These are phyloP conservation scores for Calonectria pseudoturangicola DNA, from an alignment of 2,329 filamentous ascomycete genomes.

Conservation along the genomic window DNA sequence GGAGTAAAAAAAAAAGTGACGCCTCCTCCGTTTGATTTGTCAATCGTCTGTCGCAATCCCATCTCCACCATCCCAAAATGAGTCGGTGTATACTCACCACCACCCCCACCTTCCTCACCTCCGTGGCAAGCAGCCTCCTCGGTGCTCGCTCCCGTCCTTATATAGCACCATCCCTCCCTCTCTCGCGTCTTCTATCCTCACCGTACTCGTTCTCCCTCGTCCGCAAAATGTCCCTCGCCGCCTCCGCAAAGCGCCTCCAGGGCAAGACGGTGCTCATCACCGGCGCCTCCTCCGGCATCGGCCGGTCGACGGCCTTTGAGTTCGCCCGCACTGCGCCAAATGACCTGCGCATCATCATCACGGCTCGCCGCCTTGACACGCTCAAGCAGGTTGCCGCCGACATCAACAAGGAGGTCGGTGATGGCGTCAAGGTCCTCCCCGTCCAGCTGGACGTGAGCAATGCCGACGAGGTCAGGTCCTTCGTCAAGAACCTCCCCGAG, in stretches of 20 bases:
- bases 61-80: slow-evolving; percentile 42
- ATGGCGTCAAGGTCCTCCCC: slow-evolving; percentile 87
- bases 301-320: slow-evolving; percentile 87
- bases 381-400: slow-evolving; percentile 85
- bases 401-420: slow-evolving; percentile 84
- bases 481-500: slow-evolving; percentile 83
- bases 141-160: slow-evolving; percentile 34
- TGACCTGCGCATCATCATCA: slow-evolving; percentile 88
- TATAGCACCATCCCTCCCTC: slow-evolving; percentile 21
- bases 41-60: slow-evolving; percentile 19
- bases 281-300: slow-evolving; percentile 95
- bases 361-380: slow-evolving; percentile 88
- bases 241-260: slow-evolving; percentile 87
- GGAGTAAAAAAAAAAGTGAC: not conserved
- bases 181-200: slow-evolving; percentile 11
- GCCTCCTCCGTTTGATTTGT: not conserved
- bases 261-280: slow-evolving; percentile 96
- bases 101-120: slow-evolving; percentile 42
- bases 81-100: slow-evolving; percentile 46
- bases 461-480: slow-evolving; percentile 81
- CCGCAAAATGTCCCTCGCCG: slow-evolving; percentile 69
- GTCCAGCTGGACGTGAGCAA: slow-evolving; percentile 92
- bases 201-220: slow-evolving; percentile 36
- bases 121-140: slow-evolving; percentile 27
- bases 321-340: slow-evolving; percentile 91